Evolutionary conservation across 1,139 yeast genomes (phyloP).

Genomic region (Taphrina wiesneri): DNA sequence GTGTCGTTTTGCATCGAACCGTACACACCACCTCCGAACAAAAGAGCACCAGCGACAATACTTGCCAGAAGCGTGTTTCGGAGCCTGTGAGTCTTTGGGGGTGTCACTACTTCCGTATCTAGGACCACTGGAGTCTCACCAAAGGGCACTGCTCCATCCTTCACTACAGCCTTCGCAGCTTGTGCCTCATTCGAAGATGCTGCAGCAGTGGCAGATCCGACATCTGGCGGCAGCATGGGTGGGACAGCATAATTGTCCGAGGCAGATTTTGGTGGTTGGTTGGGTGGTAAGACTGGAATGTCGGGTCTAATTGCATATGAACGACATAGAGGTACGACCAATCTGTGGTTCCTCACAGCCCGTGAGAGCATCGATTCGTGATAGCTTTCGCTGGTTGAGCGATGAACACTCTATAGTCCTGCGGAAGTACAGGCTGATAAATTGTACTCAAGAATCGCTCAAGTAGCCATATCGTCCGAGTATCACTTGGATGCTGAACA

Average conservation of each 20-base stretch:
- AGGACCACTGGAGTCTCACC: slow-evolving; percentile 19
- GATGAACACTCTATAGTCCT: too few relatives aligned
- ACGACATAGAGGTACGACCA: neutral
- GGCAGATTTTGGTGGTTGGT: neutral
- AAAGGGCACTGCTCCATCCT: slow-evolving; percentile 19
- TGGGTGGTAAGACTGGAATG: slow-evolving; percentile 25
- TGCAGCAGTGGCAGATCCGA: neutral
- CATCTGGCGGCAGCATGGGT: slow-evolving; percentile 26
- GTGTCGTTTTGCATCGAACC: slow-evolving; percentile 47
- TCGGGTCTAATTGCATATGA: slow-evolving; percentile 27
- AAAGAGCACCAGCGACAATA: slow-evolving; percentile 39
- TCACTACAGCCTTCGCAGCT: neutral
- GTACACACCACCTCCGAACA: slow-evolving; percentile 48
- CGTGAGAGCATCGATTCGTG: slow-evolving; percentile 6
- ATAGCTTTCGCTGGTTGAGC: too few relatives aligned
- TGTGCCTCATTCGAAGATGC: neutral
- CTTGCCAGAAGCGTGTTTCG: slow-evolving; percentile 34
- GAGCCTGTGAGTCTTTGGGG: slow-evolving; percentile 11
- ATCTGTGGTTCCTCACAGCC: neutral
- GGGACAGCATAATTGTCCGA: slow-evolving; percentile 17
- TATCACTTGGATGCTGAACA: too few relatives aligned
- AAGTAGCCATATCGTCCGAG: neutral
- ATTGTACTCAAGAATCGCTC: neutral
- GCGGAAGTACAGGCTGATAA: too few relatives aligned
- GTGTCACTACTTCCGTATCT: neutral